Base-by-base conservation (phyloP, 768 basidiomycete species). In the Auricularia cornea region DNA sequence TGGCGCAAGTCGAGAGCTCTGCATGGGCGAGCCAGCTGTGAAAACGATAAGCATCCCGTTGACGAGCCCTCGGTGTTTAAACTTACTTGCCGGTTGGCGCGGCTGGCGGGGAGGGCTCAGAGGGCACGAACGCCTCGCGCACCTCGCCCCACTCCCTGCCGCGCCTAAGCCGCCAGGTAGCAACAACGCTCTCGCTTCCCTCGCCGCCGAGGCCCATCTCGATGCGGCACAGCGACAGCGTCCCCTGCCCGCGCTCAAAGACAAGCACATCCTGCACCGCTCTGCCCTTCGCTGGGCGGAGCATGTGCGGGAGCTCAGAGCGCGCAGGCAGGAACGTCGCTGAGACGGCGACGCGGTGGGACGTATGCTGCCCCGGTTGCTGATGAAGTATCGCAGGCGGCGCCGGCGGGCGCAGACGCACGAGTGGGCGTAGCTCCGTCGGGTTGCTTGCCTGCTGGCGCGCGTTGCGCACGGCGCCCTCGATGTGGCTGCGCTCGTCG, bases 1-100 rank as follows among this genome's bases (percentile, higher is more conserved):
- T 78, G 1, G 88, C 85, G 70, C 73, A 84, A 0, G 91, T 92
- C 59, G 89, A 88, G 3, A 96, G 81, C 71, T 97, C 94, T 0
- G 91, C 92, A 51, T 87, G 84, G 0, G 92, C 81, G 3, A 95
- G 80, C 74, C 82, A 87, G 66, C 88, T 91, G 63, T 38, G 41
- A 32, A n/a, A n/a, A n/a, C n/a, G 12, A 38, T 10, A 29, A 60
- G 29, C 59, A 28, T 20, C 4, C 3, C 33, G 60, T 32, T 48
- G 12, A 57, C 32, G 28, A 26, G 3, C 59, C 30, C 41, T 62
- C 18, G 4, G 20, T 33, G 1, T 51, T 69, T 5, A 48, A 6
- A 20, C 44, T 48, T 10, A 48, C 16, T 18, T 20, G 5, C 20
- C 44, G 44, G 44, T 48, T 12, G 20, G 16, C 6, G 23, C 23